These are phyloP conservation scores for Fragilariopsis cylindrus DNA, from an alignment of 108 stramenopile genomes.

Conservation along the genomic window DNA sequence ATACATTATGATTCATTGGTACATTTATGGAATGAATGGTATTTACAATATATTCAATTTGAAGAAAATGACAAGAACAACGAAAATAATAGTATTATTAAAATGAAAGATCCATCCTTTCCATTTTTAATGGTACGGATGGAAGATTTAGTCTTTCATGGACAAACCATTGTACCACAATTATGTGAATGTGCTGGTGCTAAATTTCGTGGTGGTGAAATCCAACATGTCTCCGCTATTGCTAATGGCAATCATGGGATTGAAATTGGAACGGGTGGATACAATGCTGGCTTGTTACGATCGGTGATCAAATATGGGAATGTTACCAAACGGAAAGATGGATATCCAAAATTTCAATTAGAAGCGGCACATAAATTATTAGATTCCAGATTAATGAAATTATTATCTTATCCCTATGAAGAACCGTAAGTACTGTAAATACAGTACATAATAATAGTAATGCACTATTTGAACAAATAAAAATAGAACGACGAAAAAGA, in stretches of 20 bases:
- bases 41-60: slow-evolving; percentile 35
- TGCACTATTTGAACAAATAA: no score
- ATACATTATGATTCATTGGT: slow-evolving; percentile 42
- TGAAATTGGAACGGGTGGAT: neutral
- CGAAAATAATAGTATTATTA: neutral
- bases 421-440: neutral
- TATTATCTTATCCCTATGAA: slow-evolving; percentile 41
- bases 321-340: slow-evolving; percentile 3
- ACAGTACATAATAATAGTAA: neutral
- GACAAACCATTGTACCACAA: slow-evolving; percentile 40
- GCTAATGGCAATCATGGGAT: slow-evolving; percentile 29
- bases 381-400: slow-evolving; percentile 45
- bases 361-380: slow-evolving; percentile 39
- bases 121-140: slow-evolving; percentile 63
- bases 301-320: slow-evolving; percentile 34
- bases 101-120: slow-evolving; percentile 10
- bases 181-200: slow-evolving; percentile 66
- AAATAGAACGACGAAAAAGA: no score
- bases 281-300: slow-evolving; percentile 21
- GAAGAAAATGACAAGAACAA: neutral
- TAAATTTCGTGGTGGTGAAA: neutral
- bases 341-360: slow-evolving; percentile 37
- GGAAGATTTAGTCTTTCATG: slow-evolving; percentile 69
- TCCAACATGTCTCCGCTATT: slow-evolving; percentile 35
- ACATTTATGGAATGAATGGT: slow-evolving; percentile 72